Evolutionary conservation across 2,329 filamentous ascomycete species (phyloP).

Genomic region (Pseudogymnoascus sp.): DNA sequence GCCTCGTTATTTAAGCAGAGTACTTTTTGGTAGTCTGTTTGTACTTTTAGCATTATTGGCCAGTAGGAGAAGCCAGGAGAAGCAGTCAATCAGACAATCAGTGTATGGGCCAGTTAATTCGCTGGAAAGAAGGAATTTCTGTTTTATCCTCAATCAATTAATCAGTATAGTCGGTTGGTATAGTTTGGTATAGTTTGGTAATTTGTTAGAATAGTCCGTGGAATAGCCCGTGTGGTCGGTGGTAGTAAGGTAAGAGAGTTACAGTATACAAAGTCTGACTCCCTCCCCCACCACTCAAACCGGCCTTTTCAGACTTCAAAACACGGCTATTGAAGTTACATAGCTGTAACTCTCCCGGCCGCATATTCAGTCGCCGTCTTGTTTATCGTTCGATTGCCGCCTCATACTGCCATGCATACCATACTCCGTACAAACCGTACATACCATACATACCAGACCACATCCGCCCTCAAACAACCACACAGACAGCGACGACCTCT

Average conservation of each 20-base stretch:
- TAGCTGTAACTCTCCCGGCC: background rate
- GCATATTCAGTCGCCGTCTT: background rate
- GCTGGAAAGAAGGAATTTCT: background rate
- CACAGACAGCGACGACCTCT: background rate
- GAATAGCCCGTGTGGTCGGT: background rate
- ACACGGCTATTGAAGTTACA: background rate
- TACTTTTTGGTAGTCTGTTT: background rate
- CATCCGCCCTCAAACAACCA: background rate
- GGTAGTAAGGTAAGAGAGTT: no score
- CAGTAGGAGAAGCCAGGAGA: background rate
- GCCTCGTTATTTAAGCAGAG: slow-evolving; percentile 2
- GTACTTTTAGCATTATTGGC: background rate
- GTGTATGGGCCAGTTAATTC: background rate
- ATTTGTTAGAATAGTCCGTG: background rate
- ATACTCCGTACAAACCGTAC: no score
- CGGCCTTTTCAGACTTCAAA: background rate
- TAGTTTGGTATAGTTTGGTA: no score
- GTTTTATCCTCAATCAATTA: background rate
- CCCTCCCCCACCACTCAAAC: background rate
- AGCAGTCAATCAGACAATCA: background rate
- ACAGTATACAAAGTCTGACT: background rate
- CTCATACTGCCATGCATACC: background rate
- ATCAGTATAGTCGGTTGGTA: background rate
- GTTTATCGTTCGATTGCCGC: background rate
- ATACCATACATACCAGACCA: background rate